Percentiles rank a stretch among this genome's conserved stretches.
Evolutionary conservation across 2,329 filamentous ascomycete genomes (phyloP).

Genomic region (Epichloe gansuensis): DNA sequence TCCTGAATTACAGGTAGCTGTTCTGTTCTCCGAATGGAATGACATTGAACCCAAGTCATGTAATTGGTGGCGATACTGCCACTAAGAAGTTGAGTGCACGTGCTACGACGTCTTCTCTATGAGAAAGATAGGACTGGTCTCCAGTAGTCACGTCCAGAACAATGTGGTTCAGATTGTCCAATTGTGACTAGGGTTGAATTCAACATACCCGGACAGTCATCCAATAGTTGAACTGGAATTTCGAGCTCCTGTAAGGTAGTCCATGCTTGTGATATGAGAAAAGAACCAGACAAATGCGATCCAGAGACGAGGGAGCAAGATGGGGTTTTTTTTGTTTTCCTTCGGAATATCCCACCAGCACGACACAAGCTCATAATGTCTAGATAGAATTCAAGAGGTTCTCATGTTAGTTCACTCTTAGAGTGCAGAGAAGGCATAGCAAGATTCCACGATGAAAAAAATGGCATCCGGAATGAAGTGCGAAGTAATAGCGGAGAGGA

Average conservation of each 20-base stretch:
- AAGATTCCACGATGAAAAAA: not conserved
- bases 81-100: too few relatives aligned
- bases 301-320: too few relatives aligned
- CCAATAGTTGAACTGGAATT: not conserved
- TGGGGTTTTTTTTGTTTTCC: not conserved
- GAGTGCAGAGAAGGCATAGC: not conserved
- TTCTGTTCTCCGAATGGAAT: too few relatives aligned
- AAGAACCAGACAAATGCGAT: too few relatives aligned
- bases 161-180: not conserved
- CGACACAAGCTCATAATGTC: not conserved
- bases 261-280: not conserved
- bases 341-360: not conserved
- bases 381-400: not conserved
- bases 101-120: too few relatives aligned
- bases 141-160: not conserved
- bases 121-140: not conserved
- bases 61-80: too few relatives aligned
- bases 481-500: conserved; percentile 9
- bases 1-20: too few relatives aligned
- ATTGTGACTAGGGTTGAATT: too few relatives aligned
- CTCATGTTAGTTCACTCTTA: conserved; percentile 1
- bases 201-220: not conserved
- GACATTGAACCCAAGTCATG: too few relatives aligned
- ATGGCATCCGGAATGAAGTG: not conserved
- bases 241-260: too few relatives aligned